Evolutionary conservation across 352 stramenopile genomes (phyloP), one percentile per base, ranked within the genome.

Genomic region (Globisporangium okanoganense): DNA sequence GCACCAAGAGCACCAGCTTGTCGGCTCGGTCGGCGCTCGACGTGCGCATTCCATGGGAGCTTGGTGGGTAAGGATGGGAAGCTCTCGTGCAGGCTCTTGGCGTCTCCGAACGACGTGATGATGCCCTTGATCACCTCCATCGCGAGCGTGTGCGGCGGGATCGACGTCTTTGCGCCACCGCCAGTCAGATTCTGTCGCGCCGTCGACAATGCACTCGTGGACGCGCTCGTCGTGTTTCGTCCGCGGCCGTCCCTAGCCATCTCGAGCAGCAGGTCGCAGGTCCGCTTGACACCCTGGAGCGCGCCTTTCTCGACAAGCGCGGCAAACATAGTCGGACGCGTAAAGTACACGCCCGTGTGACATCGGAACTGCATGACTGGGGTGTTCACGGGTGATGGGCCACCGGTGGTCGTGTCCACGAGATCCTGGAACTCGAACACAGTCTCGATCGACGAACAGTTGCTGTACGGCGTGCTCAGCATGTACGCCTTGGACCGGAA

Each of bases 401-500:
- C 58, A 22, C 58, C 59, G 1, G 59, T 65, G 1, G 59, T 33
- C 3, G 57, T 65, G 27, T 67, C 51, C 12, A 65, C 67, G 5
- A 65, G 55, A 44, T 85, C 70, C 33, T 82, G 64, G 8, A 79
- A 61, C 48, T 89, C 78, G 25, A 87, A 66, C 18, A 85, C 54
- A 6, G 73, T 75, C 61, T 89, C 79, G 35, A 87, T 70, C 2
- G 79, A 89, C 36, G 86, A 85, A 43, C 73, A 81, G 56, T 89
- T 87, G 67, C 76, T 87, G 49, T 76, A 79, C 0, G 78, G 79
- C 25, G 86, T 78, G 45, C 78, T 84, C 40, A 87, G 72, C 7
- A 73, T 82, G 65, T 82, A 89, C 13, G 86, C 69, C 70, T 89
- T 89, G 49, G 66, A 78, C 7, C 72, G 75, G 54, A 87, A 73